Evolutionary conservation across 2,329 filamentous ascomycete species (phyloP), one percentile per base, ranked within the genome.

Genomic region (Pseudonectria buxi): DNA sequence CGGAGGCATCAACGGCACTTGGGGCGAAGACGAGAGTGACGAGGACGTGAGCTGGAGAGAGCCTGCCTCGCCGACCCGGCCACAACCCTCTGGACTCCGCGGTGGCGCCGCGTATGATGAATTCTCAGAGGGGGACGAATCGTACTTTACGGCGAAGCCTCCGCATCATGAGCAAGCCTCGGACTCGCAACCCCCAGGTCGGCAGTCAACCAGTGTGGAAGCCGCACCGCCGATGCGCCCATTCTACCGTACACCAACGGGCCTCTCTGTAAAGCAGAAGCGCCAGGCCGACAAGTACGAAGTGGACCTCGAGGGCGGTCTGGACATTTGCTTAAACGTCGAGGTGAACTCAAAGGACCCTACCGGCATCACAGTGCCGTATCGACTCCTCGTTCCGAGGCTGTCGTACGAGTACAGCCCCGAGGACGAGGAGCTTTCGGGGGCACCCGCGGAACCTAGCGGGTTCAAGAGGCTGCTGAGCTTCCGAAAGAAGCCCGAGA

Each of bases 281-380:
- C 72, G 69, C 49, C 71, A 73, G 43, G 58, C 68, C 3, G 67
- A 71, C 27, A 67, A 67, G 13, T 68, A 69, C 28, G 71, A 75
- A 9, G 75, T 96, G 40, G 79, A 95, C 54, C 69, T 95, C 1
- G 78, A 92, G 55, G 83, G 83, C 22, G 88, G 87, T 0, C 67
- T 98, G 9, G 88, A 95, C 46, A 81, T 98, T 25, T 84, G 79
- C 33, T 63, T 98, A 28, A 95, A 95, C 50, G 79, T 95, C 43
- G 92, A 98, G 63, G 78, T 95, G 42, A 88, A 83, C 50, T 76
- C 85, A 29, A 79, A 78, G 44, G 88, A 98, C 50, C 90, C 92
- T 1, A 74, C 84, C 0, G 94, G 92, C 11, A 87, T 86, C 45
- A 98, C 92, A 1, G 76, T 79, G 33, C 86, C 88, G 7, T 98